Base-by-base conservation (phyloP, 2,329 filamentous ascomycete genomes). In the Diaporthe longicolla region DNA sequence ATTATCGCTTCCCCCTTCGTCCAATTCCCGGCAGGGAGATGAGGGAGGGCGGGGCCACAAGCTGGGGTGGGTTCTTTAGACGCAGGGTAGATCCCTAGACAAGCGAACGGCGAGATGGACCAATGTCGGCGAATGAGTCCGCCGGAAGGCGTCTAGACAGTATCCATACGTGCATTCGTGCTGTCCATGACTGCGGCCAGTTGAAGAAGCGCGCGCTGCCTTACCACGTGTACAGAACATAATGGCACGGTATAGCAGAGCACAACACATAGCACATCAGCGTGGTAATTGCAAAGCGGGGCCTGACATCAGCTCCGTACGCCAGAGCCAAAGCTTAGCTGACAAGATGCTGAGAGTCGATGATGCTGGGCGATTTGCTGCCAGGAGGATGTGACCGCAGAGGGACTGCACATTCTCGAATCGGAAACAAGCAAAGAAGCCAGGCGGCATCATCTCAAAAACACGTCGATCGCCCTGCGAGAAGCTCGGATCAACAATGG, bases 21-120 rank as follows among this genome's bases (percentile, higher is more conserved):
- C 69, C 50, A 61, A 73, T 66, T 52, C 63, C 65, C 29, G 63
- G 66, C 58, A 73, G 66, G 73, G 73, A 75, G 71, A 73, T 75
- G 73, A 75, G 73, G 71, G 66, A 73, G 29, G 50, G 58, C 40
- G 65, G 73, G 58, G 40, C 73, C 71, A 70, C 71, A 66, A 15
- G 68, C 48, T 70, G 65, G 58, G 48, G 73, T 70, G 65, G 65
- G 50, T 45, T 70, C 63, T 32, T 40, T 68, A 40, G 71, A 71
- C 52, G 73, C 71, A 73, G 71, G 71, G 73, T 73, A 73, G 71
- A 73, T 75, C 70, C 57, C 65, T 72, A 65, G 63, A 55, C 57
- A 48, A 73, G 50, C 73, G 70, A 48, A 54, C 58, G 35, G 65
- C 45, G 72, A 72, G 65, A 71, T 45, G 69, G 58, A 50, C 69